Conservation (phyloP, 192 early-diverging fungal species). For the Podila epigama region DNA sequence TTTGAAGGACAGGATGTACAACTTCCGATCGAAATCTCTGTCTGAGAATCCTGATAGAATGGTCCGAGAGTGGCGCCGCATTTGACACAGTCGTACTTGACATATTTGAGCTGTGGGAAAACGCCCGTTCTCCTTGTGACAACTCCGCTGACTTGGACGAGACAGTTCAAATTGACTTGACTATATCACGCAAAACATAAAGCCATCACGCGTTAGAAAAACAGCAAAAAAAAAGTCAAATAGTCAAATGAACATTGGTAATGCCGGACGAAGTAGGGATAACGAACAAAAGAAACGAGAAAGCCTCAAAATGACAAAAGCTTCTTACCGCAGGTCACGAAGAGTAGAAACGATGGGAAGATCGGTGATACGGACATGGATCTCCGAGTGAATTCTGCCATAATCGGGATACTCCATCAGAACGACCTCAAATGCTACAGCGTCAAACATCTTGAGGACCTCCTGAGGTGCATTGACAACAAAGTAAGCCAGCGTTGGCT, state of each 20-base stretch:
- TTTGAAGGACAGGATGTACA: conserved; percentile 90
- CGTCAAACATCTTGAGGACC: conserved; percentile 91
- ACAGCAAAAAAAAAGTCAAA: not conserved
- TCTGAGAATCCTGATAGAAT: conserved; percentile 91
- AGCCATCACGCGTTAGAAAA: not conserved
- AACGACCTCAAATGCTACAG: conserved; percentile 91
- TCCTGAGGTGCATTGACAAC: conserved; percentile 88
- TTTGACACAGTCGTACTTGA: conserved; percentile 95
- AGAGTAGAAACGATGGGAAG: conserved; percentile 85
- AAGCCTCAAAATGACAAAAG: too few species aligned
- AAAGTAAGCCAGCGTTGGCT: conserved; percentile 88
- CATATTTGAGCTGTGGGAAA: conserved; percentile 96
- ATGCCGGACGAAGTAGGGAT: not conserved
- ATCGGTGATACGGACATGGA: conserved; percentile 93
- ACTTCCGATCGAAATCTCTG: conserved; percentile 82
- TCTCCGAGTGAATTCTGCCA: conserved; percentile 88
- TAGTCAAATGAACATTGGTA: too few species aligned
- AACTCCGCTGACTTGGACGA: conserved; percentile 91
- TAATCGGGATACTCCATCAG: conserved; percentile 90
- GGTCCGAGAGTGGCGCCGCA: conserved; percentile 92
- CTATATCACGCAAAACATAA: conserved; percentile 28
- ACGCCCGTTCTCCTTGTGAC: conserved; percentile 94
- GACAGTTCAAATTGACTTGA: conserved; percentile 89
- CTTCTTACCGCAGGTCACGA: conserved; percentile 79
- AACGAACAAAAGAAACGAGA: not conserved